phyloP scores from a whole-genome alignment of 352 stramenopile species.

The Pythium rishiriense region DNA sequence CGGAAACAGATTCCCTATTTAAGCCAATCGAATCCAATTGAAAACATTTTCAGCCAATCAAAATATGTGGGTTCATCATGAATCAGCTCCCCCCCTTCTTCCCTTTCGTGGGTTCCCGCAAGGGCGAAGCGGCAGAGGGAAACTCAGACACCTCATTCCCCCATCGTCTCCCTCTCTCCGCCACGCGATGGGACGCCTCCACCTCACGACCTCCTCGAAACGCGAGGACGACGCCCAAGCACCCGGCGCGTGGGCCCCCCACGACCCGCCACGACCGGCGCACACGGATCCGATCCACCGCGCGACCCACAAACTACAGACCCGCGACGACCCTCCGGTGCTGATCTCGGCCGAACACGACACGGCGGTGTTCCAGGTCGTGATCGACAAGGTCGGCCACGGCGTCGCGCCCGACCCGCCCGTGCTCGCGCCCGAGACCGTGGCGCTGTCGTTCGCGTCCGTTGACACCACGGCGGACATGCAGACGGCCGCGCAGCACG shows the following conservation, averaged over 20 bases:
- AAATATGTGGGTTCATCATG: not conserved
- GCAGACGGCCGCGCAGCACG: not conserved
- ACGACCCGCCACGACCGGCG: slow-evolving; percentile 7
- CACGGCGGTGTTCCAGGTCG: slow-evolving; percentile 11
- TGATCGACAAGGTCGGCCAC: slow-evolving; percentile 27
- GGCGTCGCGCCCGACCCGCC: slow-evolving; percentile 25
- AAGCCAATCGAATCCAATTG: not conserved
- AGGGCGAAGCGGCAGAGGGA: not conserved
- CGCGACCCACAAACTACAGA: too few species aligned
- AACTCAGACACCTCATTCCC: not conserved
- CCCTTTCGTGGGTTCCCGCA: not conserved
- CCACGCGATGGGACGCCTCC: not conserved
- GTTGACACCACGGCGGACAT: not conserved
- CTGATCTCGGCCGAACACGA: not conserved
- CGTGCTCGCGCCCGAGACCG: slow-evolving; percentile 10
- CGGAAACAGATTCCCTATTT: too few species aligned
- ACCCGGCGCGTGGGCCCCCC: not conserved
- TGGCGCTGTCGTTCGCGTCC: slow-evolving; percentile 3
- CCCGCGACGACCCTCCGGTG: too few species aligned
- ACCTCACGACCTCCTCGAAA: not conserved
- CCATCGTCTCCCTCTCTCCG: not conserved
- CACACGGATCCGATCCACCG: not conserved
- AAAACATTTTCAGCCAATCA: slow-evolving; percentile 20
- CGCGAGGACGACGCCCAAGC: not conserved
- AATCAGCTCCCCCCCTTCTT: slow-evolving; percentile 17